Evolutionary conservation across 1,139 yeast species (phyloP).

Genomic region (Candida freyschussii): DNA sequence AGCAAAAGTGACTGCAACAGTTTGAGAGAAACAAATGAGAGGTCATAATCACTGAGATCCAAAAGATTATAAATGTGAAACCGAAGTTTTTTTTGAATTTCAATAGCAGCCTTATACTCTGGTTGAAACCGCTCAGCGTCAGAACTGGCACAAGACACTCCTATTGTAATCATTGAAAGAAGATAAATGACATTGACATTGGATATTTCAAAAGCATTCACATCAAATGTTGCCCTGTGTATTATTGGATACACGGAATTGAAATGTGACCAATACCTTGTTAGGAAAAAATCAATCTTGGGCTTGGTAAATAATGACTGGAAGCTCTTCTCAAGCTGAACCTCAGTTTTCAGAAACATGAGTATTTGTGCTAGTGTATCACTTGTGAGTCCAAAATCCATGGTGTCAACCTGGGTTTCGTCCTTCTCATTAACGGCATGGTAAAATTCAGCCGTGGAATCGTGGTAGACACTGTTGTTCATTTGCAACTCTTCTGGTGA

Average conservation of each 20-base stretch:
- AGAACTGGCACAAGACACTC: slow-evolving; percentile 25
- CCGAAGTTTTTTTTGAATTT: slow-evolving; percentile 16
- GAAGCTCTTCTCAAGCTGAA: neutral
- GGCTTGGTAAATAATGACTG: slow-evolving; percentile 3
- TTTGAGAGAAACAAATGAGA: slow-evolving; percentile 13
- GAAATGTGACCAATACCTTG: slow-evolving; percentile 28
- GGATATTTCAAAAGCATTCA: slow-evolving; percentile 13
- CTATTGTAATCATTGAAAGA: slow-evolving; percentile 25
- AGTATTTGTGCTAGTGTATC: slow-evolving; percentile 3
- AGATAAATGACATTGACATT: slow-evolving; percentile 16
- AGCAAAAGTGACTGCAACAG: slow-evolving; percentile 28
- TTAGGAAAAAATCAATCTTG: slow-evolving; percentile 12
- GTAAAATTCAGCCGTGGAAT: too few relatives aligned
- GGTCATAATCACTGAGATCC: slow-evolving; percentile 9
- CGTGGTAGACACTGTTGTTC: too few relatives aligned
- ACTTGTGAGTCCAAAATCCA: slow-evolving; percentile 3
- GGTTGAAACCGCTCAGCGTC: slow-evolving; percentile 2
- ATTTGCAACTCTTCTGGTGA: slow-evolving; percentile 1
- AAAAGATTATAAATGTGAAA: slow-evolving; percentile 5
- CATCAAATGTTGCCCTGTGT: slow-evolving; percentile 27
- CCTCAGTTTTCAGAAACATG: slow-evolving; percentile 2
- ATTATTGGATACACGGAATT: slow-evolving; percentile 29
- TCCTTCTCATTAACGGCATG: too few relatives aligned
- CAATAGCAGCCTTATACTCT: slow-evolving; percentile 7
- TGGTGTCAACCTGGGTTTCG: too few relatives aligned